Evolutionary conservation across 2,329 filamentous ascomycete genomes (phyloP).

Genomic region (Plectosphaerella sp.): DNA sequence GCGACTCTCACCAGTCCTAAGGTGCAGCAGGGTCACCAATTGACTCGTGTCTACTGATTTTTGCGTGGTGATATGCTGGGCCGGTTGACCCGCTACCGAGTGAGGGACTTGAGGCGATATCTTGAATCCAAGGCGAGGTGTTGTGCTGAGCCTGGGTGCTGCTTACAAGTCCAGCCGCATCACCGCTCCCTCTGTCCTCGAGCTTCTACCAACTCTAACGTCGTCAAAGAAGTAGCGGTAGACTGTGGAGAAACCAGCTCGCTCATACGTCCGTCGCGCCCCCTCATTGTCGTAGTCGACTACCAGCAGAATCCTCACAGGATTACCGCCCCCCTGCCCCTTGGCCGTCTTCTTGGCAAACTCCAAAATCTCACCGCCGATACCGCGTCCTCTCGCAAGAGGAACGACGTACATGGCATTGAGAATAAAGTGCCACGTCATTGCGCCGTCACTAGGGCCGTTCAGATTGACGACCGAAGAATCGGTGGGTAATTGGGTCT

Average conservation of each 20-base stretch:
- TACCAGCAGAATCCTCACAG: neutral
- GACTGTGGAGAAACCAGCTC: conserved; percentile 1
- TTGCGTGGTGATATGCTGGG: too few species aligned
- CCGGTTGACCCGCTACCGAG: too few species aligned
- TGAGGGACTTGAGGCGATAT: too few species aligned
- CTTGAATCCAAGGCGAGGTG: too few species aligned
- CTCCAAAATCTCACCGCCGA: neutral
- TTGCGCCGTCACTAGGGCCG: neutral
- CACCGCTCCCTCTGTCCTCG: conserved; percentile 7
- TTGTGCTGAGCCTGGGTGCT: too few species aligned
- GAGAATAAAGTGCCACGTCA: neutral
- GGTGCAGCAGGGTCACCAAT: too few species aligned
- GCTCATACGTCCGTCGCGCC: conserved; percentile 3
- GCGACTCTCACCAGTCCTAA: too few species aligned
- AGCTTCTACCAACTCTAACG: neutral
- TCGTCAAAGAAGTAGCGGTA: conserved; percentile 10
- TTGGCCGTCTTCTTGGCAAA: neutral
- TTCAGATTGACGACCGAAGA: neutral
- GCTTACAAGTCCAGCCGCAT: conserved; percentile 3
- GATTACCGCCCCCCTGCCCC: neutral
- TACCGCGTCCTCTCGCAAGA: neutral
- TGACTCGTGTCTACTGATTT: too few species aligned
- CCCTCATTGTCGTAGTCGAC: conserved; percentile 7
- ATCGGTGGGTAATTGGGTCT: neutral
- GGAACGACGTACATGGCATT: conserved; percentile 9